Percentiles rank a stretch among this genome's conserved stretches.
Evolutionary conservation across 768 basidiomycete species (phyloP).

Genomic region (Suillus bovinus): DNA sequence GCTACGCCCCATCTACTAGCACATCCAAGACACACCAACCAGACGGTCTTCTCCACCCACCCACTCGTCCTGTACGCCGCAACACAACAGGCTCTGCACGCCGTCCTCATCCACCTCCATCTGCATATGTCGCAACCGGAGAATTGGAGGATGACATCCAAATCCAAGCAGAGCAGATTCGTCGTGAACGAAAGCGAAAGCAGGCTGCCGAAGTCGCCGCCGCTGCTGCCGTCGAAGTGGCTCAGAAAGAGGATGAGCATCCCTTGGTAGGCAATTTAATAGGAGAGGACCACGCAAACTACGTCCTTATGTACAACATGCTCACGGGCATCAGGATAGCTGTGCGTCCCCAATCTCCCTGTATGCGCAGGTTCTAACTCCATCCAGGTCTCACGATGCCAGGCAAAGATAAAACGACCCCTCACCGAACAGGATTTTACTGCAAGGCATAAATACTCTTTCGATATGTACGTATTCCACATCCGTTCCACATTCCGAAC

Average conservation of each 20-base stretch:
- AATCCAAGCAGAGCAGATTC: conserved; percentile 84
- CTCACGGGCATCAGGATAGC: conserved; percentile 96
- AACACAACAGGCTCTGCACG: conserved; percentile 68
- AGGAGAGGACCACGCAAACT: conserved; percentile 98
- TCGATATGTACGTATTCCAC: conserved; percentile 76
- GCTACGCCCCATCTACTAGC: conserved; percentile 22
- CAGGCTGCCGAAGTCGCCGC: conserved; percentile 66
- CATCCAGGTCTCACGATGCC: conserved; percentile 85
- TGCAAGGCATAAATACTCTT: conserved; percentile 92
- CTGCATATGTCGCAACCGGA: conserved; percentile 40
- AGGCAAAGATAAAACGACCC: conserved; percentile 89
- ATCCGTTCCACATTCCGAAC: conserved; percentile 3
- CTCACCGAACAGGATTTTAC: conserved; percentile 85
- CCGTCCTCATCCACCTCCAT: conserved; percentile 31
- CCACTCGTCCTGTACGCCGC: conserved; percentile 53
- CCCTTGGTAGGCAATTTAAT: conserved; percentile 93
- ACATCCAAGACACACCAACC: conserved; percentile 28
- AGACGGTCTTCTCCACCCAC: conserved; percentile 57
- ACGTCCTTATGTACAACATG: conserved; percentile 99
- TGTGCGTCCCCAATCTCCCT: conserved; percentile 45
- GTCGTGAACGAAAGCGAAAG: conserved; percentile 78
- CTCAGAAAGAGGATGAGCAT: conserved; percentile 42
- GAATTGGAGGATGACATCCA: conserved; percentile 65
- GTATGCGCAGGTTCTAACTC: conserved; percentile 16
- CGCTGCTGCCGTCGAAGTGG: conserved; percentile 38